Evolutionary conservation across 2,329 filamentous ascomycete species (phyloP), one percentile per base, ranked within the genome.

Genomic region (Metarhizium rileyi): DNA sequence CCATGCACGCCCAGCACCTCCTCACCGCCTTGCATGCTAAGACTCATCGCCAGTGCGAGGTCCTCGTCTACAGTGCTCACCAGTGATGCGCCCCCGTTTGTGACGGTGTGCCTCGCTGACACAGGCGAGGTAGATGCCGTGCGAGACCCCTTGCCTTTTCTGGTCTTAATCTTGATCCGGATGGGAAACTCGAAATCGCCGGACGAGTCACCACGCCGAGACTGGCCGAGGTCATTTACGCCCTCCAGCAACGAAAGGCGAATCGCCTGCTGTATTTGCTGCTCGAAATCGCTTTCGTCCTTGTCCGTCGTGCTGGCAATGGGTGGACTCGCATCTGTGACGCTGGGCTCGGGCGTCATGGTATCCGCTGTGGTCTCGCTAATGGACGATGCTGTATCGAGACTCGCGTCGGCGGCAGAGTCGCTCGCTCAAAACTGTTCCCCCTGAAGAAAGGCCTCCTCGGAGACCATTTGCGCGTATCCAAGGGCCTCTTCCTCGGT

Each of bases 381-480:
- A 9, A 65, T 63, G 0, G 68, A 71, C 5, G 72, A 73, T 1
- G 65, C 66, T 3, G 66, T 67, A 44, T 72, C 71, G 38, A 72
- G 64, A 46, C 71, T 66, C 28, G 60, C 66, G 38, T 78, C 75
- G 2, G 70, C 73, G 28, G 72, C 63, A 3, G 77, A 80, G 46
- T 75, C 73, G 53, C 74, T 78, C 27, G 68, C 66, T 5, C 78
- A 74, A 5, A 74, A 74, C 57, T 77, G 73, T 63, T 81, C 75
- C 26, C 84, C 79, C n/a, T 68, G 58, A 35, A 72, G 63, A 51
- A 77, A 81, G 1, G 76, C 66, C 60, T 86, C 81, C 53, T 81
- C 73, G 0, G 81, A 85, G 6, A 86, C 70, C 72, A 86, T 80
- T 60, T 82, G 78, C 0, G 80, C 81, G 56, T 85, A 86, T 30